Conservation (phyloP, 257 asterid genomes). For the Ilex aquifolium region DNA sequence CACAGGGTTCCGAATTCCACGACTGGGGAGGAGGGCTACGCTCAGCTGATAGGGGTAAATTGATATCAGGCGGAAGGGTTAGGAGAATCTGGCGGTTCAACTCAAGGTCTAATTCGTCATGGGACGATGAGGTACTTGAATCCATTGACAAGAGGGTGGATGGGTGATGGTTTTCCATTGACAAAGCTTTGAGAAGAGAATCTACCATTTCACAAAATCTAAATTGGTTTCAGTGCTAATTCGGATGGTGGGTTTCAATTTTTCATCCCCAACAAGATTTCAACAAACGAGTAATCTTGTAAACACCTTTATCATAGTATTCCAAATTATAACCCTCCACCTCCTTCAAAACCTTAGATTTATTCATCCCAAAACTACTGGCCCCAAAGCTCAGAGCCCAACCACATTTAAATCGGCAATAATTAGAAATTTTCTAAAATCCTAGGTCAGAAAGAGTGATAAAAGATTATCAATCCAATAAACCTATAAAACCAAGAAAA, state of each 20-base stretch:
- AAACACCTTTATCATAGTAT: slow-evolving; percentile 23
- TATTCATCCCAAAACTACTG: neutral
- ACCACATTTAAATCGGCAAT: neutral
- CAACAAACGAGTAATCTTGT: neutral
- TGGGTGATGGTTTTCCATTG: slow-evolving; percentile 72
- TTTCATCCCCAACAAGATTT: neutral
- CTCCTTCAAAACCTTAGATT: slow-evolving; percentile 33
- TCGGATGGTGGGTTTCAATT: neutral
- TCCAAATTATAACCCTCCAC: slow-evolving; percentile 32
- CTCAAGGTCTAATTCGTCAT: slow-evolving; percentile 54
- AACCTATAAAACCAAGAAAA: too few species aligned
- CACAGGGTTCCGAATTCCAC: slow-evolving; percentile 52
- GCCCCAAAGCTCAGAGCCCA: neutral
- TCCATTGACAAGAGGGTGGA: slow-evolving; percentile 73
- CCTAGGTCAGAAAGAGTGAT: neutral
- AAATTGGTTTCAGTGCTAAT: neutral
- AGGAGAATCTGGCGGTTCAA: slow-evolving; percentile 47
- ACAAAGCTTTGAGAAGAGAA: slow-evolving; percentile 20
- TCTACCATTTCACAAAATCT: slow-evolving; percentile 5
- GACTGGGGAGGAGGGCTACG: slow-evolving; percentile 54
- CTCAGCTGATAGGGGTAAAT: slow-evolving; percentile 62
- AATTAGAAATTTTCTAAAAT: neutral
- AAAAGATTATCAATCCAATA: too few species aligned
- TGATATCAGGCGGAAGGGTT: slow-evolving; percentile 65
- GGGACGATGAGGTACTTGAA: slow-evolving; percentile 54